These are phyloP conservation scores for Luffa acutangula DNA, from an alignment of 306 rosid genomes.

Conservation along the genomic window DNA sequence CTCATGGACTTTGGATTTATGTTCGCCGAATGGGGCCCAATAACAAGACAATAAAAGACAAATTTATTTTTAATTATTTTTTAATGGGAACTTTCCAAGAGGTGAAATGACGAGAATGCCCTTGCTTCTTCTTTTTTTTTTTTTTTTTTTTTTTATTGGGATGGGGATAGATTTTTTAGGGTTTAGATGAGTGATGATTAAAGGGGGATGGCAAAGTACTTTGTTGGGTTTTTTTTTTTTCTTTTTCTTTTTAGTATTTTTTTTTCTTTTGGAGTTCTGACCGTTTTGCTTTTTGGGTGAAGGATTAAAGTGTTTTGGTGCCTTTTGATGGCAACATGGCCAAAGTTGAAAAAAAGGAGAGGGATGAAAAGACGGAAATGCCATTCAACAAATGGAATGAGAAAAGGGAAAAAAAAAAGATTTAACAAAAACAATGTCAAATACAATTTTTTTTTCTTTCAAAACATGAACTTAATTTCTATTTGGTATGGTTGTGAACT, in stretches of 20 bases:
- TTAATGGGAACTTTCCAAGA: not conserved
- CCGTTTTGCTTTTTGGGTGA: constrained; percentile 9
- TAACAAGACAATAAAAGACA: constrained; percentile 11
- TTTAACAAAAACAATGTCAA: not conserved
- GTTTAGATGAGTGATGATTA: constrained; percentile 6
- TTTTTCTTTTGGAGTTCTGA: not conserved
- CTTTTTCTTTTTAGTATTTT: not conserved
- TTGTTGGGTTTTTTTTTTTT: not conserved
- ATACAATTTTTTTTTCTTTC: too few species aligned
- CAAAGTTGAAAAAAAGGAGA: not conserved
- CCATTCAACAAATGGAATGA: not conserved
- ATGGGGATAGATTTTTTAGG: not conserved
- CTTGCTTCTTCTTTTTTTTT: not conserved
- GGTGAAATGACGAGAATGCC: not conserved
- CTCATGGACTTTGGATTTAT: not conserved
- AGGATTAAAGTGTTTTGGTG: constrained; percentile 14
- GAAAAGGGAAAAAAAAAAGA: not conserved
- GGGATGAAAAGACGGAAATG: not conserved
- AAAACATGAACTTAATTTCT: too few species aligned
- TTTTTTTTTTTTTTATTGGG: not conserved
- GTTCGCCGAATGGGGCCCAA: not conserved
- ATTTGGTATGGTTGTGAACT: too few species aligned
- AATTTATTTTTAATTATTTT: not conserved
- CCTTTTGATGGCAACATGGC: constrained; percentile 14
- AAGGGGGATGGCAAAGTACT: constrained; percentile 8